Conservation (phyloP, 2,329 filamentous ascomycete genomes). For the Albifimbria verrucaria region DNA sequence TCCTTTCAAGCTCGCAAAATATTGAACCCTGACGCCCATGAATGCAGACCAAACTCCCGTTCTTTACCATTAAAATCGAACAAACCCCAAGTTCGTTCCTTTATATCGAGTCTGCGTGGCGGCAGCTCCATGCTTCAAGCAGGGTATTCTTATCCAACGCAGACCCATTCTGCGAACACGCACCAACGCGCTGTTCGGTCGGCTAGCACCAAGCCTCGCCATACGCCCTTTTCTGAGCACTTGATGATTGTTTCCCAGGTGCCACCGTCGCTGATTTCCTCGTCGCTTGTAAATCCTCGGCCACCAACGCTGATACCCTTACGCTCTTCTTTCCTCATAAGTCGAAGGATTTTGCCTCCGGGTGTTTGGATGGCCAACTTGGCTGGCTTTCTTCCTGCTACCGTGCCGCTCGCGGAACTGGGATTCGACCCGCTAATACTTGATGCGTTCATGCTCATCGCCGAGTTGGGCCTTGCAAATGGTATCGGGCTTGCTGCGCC, state of each 20-base stretch:
- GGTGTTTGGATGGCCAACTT: conserved; percentile 95
- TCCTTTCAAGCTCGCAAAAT: neutral
- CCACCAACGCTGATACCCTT: conserved; percentile 48
- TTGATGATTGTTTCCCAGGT: conserved; percentile 91
- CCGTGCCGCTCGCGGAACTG: conserved; percentile 49
- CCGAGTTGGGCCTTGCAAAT: conserved; percentile 57
- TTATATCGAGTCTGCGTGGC: too few species aligned
- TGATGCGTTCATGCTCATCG: conserved; percentile 62
- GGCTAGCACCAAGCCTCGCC: conserved; percentile 78
- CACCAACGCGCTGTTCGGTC: conserved; percentile 85
- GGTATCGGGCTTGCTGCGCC: conserved; percentile 56
- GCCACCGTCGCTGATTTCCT: conserved; percentile 65
- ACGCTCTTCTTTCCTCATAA: conserved; percentile 77
- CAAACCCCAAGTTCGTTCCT: too few species aligned
- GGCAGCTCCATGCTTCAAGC: too few species aligned
- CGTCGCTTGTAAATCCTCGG: conserved; percentile 40
- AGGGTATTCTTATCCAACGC: conserved; percentile 32
- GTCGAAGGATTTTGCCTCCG: conserved; percentile 85
- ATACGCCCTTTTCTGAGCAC: conserved; percentile 76
- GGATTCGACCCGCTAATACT: conserved; percentile 56
- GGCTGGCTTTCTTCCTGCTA: conserved; percentile 74
- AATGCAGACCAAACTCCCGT: neutral
- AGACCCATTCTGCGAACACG: conserved; percentile 87
- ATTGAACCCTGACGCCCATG: neutral
- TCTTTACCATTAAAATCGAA: neutral